These are phyloP conservation scores for Penicillium sp. DNA, from an alignment of 2,329 filamentous ascomycete species.

Conservation along the genomic window DNA sequence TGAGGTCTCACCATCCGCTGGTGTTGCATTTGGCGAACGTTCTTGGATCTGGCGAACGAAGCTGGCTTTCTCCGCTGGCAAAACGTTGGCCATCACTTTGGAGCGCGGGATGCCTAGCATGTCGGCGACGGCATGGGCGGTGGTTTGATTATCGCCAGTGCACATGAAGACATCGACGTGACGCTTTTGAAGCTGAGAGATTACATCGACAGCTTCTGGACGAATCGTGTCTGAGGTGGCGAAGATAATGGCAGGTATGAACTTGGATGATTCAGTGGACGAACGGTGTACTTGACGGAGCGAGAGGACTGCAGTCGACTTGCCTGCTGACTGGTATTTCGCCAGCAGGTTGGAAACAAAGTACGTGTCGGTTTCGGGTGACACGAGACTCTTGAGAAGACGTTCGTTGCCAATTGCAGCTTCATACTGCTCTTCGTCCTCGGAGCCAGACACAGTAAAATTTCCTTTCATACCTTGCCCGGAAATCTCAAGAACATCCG, in stretches of 20 bases:
- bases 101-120: slow-evolving; percentile 68
- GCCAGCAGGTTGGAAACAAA: slow-evolving; percentile 35
- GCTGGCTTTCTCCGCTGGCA: slow-evolving; percentile 71
- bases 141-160: slow-evolving; percentile 85
- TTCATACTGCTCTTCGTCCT: slow-evolving; percentile 35
- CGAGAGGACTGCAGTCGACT: slow-evolving; percentile 45
- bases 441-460: slow-evolving; percentile 38
- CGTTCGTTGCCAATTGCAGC: slow-evolving; percentile 58
- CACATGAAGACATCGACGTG: slow-evolving; percentile 85
- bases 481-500: slow-evolving; percentile 52
- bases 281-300: slow-evolving; percentile 28
- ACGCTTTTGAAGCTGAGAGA: slow-evolving; percentile 61
- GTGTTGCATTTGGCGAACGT: slow-evolving; percentile 6
- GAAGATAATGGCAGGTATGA: slow-evolving; percentile 61
- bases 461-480: slow-evolving; percentile 57
- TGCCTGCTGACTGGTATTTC: slow-evolving; percentile 40
- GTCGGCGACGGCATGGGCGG: slow-evolving; percentile 72
- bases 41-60: slow-evolving; percentile 41
- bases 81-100: slow-evolving; percentile 82
- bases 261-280: slow-evolving; percentile 18
- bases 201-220: slow-evolving; percentile 64
- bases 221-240: slow-evolving; percentile 80
- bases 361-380: slow-evolving; percentile 31
- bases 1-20: neutral
- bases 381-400: slow-evolving; percentile 40